Percentiles rank a stretch among this genome's conserved stretches.
These are phyloP conservation scores for Calvatia gigantea DNA, from an alignment of 768 basidiomycete species.

Conservation along the genomic window DNA sequence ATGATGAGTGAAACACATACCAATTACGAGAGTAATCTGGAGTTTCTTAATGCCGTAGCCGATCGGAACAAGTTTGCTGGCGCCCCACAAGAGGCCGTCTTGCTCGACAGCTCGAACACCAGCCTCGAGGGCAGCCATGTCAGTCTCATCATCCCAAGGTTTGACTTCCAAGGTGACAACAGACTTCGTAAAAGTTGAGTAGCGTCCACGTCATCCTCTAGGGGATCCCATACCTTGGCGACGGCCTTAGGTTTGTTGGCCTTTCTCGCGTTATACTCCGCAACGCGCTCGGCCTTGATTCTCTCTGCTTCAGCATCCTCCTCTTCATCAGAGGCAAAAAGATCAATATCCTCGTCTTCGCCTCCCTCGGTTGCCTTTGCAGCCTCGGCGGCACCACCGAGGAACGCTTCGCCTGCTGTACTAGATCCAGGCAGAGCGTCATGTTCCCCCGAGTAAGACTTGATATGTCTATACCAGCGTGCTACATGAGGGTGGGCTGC, in stretches of 20 bases:
- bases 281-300: slow-evolving; percentile 89
- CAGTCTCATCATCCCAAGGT: slow-evolving; percentile 99
- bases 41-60: slow-evolving; percentile 94
- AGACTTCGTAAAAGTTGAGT: slow-evolving; percentile 50
- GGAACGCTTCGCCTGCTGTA: slow-evolving; percentile 71
- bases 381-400: slow-evolving; percentile 48
- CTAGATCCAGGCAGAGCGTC: slow-evolving; percentile 80
- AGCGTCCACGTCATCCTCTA: background rate
- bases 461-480: slow-evolving; percentile 94
- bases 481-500: slow-evolving; percentile 67
- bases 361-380: slow-evolving; percentile 47
- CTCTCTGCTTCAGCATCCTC: slow-evolving; percentile 83
- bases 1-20: slow-evolving; percentile 29
- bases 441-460: slow-evolving; percentile 80
- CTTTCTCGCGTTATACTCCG: slow-evolving; percentile 92
- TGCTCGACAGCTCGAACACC: slow-evolving; percentile 81
- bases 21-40: slow-evolving; percentile 61
- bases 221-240: slow-evolving; percentile 64
- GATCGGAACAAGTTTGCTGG: slow-evolving; percentile 86
- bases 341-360: slow-evolving; percentile 77
- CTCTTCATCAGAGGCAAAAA: slow-evolving; percentile 84
- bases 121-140: slow-evolving; percentile 85
- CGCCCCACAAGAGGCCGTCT: slow-evolving; percentile 95
- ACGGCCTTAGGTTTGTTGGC: slow-evolving; percentile 82
- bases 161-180: slow-evolving; percentile 98